Evolutionary conservation across 1,139 yeast genomes (phyloP).

Genomic region (Pichia sorboxylosa): DNA sequence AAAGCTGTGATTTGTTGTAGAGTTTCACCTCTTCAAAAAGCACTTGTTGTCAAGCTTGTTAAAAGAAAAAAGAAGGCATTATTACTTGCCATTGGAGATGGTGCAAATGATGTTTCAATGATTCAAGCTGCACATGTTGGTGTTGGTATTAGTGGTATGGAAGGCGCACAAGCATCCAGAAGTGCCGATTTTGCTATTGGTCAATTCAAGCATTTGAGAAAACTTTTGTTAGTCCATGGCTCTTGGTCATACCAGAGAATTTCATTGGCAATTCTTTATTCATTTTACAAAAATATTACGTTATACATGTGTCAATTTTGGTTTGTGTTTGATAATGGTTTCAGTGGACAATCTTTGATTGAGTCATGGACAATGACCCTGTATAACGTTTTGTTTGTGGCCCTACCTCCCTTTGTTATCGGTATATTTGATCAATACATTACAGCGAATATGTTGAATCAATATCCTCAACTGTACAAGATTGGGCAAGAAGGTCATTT

Average conservation of each 20-base stretch:
- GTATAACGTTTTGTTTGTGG: slow-evolving; percentile 92
- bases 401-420: slow-evolving; percentile 86
- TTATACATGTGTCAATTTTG: slow-evolving; percentile 97
- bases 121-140: slow-evolving; percentile 99
- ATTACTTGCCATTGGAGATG: slow-evolving; percentile 91
- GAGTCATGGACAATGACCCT: slow-evolving; percentile 98
- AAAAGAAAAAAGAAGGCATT: slow-evolving; percentile 69
- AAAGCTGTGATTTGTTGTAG: slow-evolving; percentile 96
- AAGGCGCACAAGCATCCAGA: slow-evolving; percentile 98
- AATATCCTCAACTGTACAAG: slow-evolving; percentile 87
- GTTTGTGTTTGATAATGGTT: slow-evolving; percentile 88
- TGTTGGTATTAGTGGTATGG: slow-evolving; percentile 97
- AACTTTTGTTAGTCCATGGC: slow-evolving; percentile 84
- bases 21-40: slow-evolving; percentile 95
- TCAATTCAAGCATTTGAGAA: slow-evolving; percentile 78
- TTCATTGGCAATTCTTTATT: slow-evolving; percentile 82
- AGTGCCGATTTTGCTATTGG: slow-evolving; percentile 97
- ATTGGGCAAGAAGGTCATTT: slow-evolving; percentile 82
- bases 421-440: slow-evolving; percentile 97
- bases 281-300: slow-evolving; percentile 91
- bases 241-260: slow-evolving; percentile 96
- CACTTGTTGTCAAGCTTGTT: slow-evolving; percentile 87
- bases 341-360: slow-evolving; percentile 88
- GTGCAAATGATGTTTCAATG: slow-evolving; percentile 98
- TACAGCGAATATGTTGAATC: slow-evolving; percentile 74